Base-by-base conservation (phyloP, 495 filamentous ascomycete genomes). In the Neurospora sublineolata region DNA sequence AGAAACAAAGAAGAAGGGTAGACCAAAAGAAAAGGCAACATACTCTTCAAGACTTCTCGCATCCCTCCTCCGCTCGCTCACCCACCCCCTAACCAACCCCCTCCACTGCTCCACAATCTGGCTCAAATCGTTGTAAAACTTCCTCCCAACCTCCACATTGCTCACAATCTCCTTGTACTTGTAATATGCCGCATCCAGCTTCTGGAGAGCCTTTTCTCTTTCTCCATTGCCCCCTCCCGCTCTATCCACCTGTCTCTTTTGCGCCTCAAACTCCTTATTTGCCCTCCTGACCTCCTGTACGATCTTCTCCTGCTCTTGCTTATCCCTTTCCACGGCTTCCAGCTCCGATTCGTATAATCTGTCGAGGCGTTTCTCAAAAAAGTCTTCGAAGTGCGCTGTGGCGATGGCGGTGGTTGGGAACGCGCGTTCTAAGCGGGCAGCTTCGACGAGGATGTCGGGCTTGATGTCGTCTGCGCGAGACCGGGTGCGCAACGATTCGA, bases 51-150 rank as follows among this genome's bases (percentile, higher is more conserved):
- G 78, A 70, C 89, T 87, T 37, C 88, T 87, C 1, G 93, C 94
- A 73, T 99, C 94, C 75, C 89, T 87, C 58, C 93, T 87, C 71
- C 95, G 84, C 75, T 91, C 87, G 36, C 93, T 91, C 9, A 91
- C 91, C 81, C 95, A 97, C 10, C 84, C 87, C 75, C 90, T 90
- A 40, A 86, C 89, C 41, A 92, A 92, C 72, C 96, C 94, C 27
- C 92, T 85, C 72, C 84, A 86, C 74, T 90, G 85, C 11, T 84
- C 88, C 1, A 97, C 89, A 58, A 97, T 94, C 79, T 90, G 92
- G 46, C 89, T 91, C 3, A 99, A 86, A 76, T 97, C 94, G 77
- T 99, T 98, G 82, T 98, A 99, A 79, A 99, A 99, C 76, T 97
- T 97, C 52, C 94, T 82, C 1, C 93, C 95, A 0, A 90, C 91